A percentile compares a stretch with the other conserved stretches of the same genome.
phyloP scores from a whole-genome alignment of 495 filamentous ascomycete genomes.

The Terfezia claveryi region DNA sequence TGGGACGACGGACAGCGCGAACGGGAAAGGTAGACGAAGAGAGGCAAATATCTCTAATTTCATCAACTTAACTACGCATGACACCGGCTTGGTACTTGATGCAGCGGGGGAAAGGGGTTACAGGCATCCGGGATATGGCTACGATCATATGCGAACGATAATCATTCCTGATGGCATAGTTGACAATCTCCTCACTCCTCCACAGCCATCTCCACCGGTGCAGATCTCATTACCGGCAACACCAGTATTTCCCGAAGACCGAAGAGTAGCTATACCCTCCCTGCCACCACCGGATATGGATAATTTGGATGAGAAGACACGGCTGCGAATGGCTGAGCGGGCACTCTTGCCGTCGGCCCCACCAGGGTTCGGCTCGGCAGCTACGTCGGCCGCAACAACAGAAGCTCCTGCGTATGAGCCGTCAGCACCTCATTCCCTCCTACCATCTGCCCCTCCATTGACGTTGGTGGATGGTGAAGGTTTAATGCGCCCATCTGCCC shows the following conservation, averaged over 20 bases:
- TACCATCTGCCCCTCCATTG: neutral
- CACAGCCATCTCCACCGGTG: neutral
- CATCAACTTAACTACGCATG: no score
- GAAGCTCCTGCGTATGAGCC: slow-evolving; percentile 3
- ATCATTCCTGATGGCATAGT: no score
- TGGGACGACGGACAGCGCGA: slow-evolving; percentile 62
- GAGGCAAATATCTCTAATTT: no score
- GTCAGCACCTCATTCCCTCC: slow-evolving; percentile 7
- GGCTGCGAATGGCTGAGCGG: slow-evolving; percentile 19
- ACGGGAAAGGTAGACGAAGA: slow-evolving; percentile 30
- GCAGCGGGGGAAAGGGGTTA: no score
- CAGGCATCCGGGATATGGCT: no score
- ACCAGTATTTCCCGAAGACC: no score
- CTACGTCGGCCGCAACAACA: slow-evolving; percentile 10
- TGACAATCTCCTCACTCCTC: no score
- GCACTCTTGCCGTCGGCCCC: slow-evolving; percentile 19
- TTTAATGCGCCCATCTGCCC: neutral
- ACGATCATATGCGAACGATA: no score
- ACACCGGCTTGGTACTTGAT: no score
- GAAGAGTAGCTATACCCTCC: neutral
- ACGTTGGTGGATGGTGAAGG: neutral
- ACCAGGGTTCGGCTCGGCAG: slow-evolving; percentile 11
- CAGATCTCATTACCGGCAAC: neutral
- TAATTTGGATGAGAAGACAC: slow-evolving; percentile 15
- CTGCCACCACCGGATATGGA: neutral